phyloP scores from a whole-genome alignment of 2,329 filamentous ascomycete genomes.

The Conoideocrella luteorostrata region DNA sequence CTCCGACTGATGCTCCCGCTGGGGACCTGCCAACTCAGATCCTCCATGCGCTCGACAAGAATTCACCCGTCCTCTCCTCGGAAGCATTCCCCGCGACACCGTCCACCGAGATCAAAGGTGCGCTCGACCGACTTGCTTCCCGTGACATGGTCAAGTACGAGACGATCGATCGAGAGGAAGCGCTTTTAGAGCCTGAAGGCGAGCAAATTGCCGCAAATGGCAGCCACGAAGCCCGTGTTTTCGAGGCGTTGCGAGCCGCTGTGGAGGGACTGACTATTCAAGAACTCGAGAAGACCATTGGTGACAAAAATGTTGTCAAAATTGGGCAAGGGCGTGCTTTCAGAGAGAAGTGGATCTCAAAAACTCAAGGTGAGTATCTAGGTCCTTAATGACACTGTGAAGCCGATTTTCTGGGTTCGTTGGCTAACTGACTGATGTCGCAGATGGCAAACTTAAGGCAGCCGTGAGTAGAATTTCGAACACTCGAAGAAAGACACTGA shows the following conservation, averaged over 20 bases:
- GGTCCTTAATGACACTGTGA: constrained; percentile 11
- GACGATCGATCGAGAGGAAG: constrained; percentile 72
- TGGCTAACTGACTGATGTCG: constrained; percentile 6
- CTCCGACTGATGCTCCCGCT: constrained; percentile 25
- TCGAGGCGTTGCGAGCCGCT: constrained; percentile 63
- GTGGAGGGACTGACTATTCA: constrained; percentile 75
- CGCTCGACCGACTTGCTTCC: constrained; percentile 77
- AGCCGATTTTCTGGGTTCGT: neutral
- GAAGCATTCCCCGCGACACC: constrained; percentile 62
- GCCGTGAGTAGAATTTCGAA: constrained; percentile 9
- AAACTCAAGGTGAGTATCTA: constrained; percentile 47
- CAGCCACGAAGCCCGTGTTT: constrained; percentile 78
- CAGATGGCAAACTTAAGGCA: constrained; percentile 11
- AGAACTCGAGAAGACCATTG: constrained; percentile 63
- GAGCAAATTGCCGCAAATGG: constrained; percentile 66
- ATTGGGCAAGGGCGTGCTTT: constrained; percentile 94
- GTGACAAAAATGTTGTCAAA: constrained; percentile 67
- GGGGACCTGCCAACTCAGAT: constrained; percentile 59
- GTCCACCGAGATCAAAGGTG: constrained; percentile 71
- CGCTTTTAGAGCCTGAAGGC: constrained; percentile 67
- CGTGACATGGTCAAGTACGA: constrained; percentile 85
- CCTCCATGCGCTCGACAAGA: constrained; percentile 57
- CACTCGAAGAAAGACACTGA: neutral
- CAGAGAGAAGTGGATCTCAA: constrained; percentile 67
- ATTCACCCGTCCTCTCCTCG: constrained; percentile 60